phyloP scores from a whole-genome alignment of 371 early-diverging fungal species.

The Fennellomyces sp. region DNA sequence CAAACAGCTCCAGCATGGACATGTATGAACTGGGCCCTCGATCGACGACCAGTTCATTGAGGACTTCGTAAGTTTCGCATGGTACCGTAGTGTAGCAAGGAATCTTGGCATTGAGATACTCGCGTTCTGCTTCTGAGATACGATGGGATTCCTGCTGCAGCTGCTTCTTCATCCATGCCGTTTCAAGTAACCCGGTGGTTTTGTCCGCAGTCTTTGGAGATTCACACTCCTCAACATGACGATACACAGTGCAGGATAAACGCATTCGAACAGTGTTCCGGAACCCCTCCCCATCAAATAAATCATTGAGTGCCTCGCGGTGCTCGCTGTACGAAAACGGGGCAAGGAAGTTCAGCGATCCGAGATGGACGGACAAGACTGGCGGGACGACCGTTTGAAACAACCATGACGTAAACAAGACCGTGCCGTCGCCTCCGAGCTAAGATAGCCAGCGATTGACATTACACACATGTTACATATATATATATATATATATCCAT shows the following conservation, averaged over 20 bases:
- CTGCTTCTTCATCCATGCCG: conserved; percentile 35
- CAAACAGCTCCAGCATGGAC: conserved; percentile 87
- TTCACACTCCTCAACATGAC: conserved; percentile 3
- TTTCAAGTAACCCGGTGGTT: conserved; percentile 17
- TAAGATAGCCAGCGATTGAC: conserved; percentile 9
- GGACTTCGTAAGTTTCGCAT: conserved; percentile 58
- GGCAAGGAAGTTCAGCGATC: conserved; percentile 90
- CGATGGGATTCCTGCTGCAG: conserved; percentile 4
- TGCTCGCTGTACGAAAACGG: conserved; percentile 74
- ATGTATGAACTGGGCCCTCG: conserved; percentile 90
- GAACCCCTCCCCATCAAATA: conserved; percentile 60
- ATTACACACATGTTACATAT: neutral
- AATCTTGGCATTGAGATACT: conserved; percentile 17
- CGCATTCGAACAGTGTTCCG: conserved; percentile 86
- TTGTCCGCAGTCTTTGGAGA: neutral
- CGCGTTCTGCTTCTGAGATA: conserved; percentile 1
- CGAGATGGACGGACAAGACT: conserved; percentile 86
- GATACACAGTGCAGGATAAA: conserved; percentile 80
- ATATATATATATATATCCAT: neutral
- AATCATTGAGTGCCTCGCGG: conserved; percentile 49
- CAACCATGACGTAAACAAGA: conserved; percentile 84
- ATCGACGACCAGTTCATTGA: conserved; percentile 86
- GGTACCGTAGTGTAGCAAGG: conserved; percentile 40
- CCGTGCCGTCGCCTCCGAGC: conserved; percentile 91
- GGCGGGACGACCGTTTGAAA: conserved; percentile 90